A percentile compares a stretch with the other conserved stretches of the same genome.
These are phyloP conservation scores for Sequoia sempervirens DNA, from an alignment of 75 land plant species.

Conservation along the genomic window DNA sequence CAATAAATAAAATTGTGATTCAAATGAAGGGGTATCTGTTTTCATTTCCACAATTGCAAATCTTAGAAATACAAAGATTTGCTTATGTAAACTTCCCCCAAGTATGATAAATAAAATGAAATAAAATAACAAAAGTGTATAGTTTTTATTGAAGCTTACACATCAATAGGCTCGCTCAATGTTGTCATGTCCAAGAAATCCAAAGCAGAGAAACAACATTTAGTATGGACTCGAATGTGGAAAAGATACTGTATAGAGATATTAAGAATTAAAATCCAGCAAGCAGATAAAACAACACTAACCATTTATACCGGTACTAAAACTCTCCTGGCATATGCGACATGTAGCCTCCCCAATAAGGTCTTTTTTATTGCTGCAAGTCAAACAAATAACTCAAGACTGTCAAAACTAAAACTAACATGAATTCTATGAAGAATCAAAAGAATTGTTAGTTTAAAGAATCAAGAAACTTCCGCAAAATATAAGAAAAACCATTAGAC, in stretches of 20 bases:
- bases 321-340: slow-evolving; percentile 84
- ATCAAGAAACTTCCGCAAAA: too few relatives aligned
- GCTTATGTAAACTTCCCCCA: too few relatives aligned
- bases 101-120: not conserved
- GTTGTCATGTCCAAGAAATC: slow-evolving; percentile 23
- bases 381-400: too few relatives aligned
- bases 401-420: too few relatives aligned
- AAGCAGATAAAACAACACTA: not conserved
- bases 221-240: not conserved
- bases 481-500: too few relatives aligned
- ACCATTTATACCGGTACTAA: slow-evolving; percentile 67
- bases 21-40: not conserved
- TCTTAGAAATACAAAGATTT: too few relatives aligned
- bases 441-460: too few relatives aligned
- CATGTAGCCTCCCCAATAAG: slow-evolving; percentile 73
- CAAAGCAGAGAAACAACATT: not conserved
- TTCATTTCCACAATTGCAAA: not conserved
- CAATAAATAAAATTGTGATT: not conserved
- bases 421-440: too few relatives aligned
- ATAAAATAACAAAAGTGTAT: not conserved
- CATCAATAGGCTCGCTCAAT: slow-evolving; percentile 72
- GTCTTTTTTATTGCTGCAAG: too few relatives aligned
- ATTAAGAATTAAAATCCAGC: not conserved
- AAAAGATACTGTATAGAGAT: slow-evolving; percentile 5
- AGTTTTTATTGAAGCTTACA: slow-evolving; percentile 36